Evolutionary conservation across 2,329 filamentous ascomycete species (phyloP).

Genomic region (Penicillium sclerotiorum): DNA sequence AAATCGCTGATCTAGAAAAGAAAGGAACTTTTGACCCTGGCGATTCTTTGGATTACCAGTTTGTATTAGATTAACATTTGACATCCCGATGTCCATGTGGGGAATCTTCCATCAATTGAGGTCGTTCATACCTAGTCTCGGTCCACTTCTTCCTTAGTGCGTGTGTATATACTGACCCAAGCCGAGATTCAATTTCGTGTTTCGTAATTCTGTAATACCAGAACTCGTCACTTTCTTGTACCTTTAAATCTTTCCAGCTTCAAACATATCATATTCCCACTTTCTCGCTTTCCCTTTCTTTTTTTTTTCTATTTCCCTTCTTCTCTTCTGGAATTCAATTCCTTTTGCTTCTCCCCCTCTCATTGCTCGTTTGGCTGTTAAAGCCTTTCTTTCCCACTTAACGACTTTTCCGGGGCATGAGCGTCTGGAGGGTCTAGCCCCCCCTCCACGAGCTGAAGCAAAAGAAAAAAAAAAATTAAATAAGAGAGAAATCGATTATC

Average conservation of each 20-base stretch:
- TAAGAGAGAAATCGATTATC: not conserved
- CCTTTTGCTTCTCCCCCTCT: conserved; percentile 3
- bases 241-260: conserved; percentile 2
- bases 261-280: conserved; percentile 13
- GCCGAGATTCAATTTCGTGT: too few species aligned
- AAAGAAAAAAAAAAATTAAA: conserved; percentile 3
- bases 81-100: too few species aligned
- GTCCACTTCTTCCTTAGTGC: too few species aligned
- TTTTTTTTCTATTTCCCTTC: not conserved
- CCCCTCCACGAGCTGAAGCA: conserved; percentile 21
- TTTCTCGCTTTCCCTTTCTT: conserved; percentile 7
- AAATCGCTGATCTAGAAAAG: conserved; percentile 14
- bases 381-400: conserved; percentile 11
- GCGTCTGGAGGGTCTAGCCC: conserved; percentile 37
- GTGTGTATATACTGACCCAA: not conserved
- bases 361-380: not conserved
- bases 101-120: too few species aligned
- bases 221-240: too few species aligned
- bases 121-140: too few species aligned
- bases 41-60: too few species aligned
- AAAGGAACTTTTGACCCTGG: not conserved
- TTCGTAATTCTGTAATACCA: too few species aligned
- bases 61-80: too few species aligned
- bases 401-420: conserved; percentile 33
- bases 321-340: too few species aligned